Conservation (phyloP, 169 alveolate species). For the Babesia caballi region DNA sequence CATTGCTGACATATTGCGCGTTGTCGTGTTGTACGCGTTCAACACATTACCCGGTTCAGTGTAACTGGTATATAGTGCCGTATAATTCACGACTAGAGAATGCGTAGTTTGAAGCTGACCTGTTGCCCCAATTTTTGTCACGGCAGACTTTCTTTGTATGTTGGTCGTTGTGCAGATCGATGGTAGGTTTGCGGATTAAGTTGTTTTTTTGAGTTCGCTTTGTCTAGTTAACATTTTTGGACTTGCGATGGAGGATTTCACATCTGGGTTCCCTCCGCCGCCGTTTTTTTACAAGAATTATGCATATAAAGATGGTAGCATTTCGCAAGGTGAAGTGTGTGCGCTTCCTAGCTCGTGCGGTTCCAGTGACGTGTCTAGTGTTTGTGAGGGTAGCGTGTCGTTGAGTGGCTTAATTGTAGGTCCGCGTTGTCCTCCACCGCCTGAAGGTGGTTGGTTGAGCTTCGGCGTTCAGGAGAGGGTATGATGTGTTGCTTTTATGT, state of each 20-base stretch:
- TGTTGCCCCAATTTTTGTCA: too few species aligned
- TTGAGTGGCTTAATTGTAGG: constrained; percentile 6
- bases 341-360: background rate
- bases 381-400: background rate
- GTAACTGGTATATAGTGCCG: too few species aligned
- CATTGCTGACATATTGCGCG: too few species aligned
- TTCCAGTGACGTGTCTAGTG: background rate
- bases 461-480: constrained; percentile 69
- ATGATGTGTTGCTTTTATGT: background rate
- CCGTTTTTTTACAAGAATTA: constrained; percentile 71
- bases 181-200: too few species aligned
- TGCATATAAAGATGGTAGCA: constrained; percentile 20
- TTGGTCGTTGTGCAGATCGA: too few species aligned
- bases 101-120: too few species aligned
- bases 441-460: constrained; percentile 58
- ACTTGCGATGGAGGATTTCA: constrained; percentile 41
- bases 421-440: constrained; percentile 69
- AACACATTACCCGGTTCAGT: too few species aligned
- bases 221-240: too few species aligned
- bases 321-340: background rate
- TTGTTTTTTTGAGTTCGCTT: too few species aligned
- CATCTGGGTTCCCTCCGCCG: constrained; percentile 74
- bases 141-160: too few species aligned
- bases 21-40: too few species aligned
- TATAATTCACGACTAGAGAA: too few species aligned